Conservation (phyloP, 345 rosid species). For the Rhodomyrtus tomentosa region DNA sequence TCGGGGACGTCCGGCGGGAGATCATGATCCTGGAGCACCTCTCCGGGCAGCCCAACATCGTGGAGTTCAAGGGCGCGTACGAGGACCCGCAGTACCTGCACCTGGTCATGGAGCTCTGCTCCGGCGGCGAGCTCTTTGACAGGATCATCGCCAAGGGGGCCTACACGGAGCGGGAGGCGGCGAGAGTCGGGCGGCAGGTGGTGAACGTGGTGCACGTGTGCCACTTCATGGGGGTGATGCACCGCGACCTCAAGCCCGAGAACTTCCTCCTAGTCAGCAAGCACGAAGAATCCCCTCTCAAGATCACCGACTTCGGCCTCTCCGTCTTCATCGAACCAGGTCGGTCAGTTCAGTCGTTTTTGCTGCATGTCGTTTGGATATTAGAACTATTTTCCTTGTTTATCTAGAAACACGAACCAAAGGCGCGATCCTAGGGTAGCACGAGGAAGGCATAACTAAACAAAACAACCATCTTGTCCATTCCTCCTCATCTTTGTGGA, state of each 20-base stretch:
- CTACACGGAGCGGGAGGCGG: conserved; percentile 80
- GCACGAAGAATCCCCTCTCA: conserved; percentile 38
- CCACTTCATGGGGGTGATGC: conserved; percentile 93
- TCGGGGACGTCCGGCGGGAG: conserved; percentile 63
- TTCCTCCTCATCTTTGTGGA: neutral
- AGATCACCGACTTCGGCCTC: conserved; percentile 84
- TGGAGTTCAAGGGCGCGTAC: conserved; percentile 71
- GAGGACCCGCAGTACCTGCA: conserved; percentile 58
- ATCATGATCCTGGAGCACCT: conserved; percentile 68
- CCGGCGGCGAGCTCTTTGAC: conserved; percentile 93
- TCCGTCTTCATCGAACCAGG: conserved; percentile 91
- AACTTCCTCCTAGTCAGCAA: conserved; percentile 63
- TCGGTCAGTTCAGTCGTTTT: conserved; percentile 1
- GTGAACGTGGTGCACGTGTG: conserved; percentile 85
- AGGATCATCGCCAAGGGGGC: conserved; percentile 60
- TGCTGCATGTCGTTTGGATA: neutral
- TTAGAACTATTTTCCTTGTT: neutral
- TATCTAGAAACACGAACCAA: too few species aligned
- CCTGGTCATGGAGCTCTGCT: conserved; percentile 87
- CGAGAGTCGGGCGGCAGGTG: conserved; percentile 54
- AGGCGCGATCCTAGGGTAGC: too few species aligned
- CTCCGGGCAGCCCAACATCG: conserved; percentile 82
- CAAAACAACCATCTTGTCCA: neutral
- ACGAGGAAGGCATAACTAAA: too few species aligned
- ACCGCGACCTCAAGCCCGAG: conserved; percentile 92